Conservation (phyloP, 1,139 yeast genomes). For the Debaryomyces nepalensis region DNA sequence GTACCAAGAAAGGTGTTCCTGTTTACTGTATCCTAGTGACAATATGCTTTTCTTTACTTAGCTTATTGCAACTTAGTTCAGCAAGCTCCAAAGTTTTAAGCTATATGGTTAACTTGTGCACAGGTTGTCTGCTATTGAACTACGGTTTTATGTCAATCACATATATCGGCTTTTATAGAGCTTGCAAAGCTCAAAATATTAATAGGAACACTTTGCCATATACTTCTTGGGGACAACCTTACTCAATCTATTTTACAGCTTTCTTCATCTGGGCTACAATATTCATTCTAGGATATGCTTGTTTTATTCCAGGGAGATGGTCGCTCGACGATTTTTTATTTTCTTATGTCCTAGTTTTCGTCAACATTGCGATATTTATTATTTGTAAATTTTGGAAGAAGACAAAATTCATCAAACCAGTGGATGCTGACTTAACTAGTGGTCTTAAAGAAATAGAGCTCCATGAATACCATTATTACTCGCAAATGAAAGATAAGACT, state of each 20-base stretch:
- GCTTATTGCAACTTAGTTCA: slow-evolving; percentile 24
- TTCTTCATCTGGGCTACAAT: slow-evolving; percentile 39
- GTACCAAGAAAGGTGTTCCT: slow-evolving; percentile 65
- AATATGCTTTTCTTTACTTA: slow-evolving; percentile 36
- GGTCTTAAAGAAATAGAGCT: slow-evolving; percentile 48
- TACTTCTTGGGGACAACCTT: slow-evolving; percentile 39
- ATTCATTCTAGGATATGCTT: slow-evolving; percentile 45
- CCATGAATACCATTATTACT: slow-evolving; percentile 48
- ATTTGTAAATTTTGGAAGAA: slow-evolving; percentile 41
- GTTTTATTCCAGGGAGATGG: slow-evolving; percentile 37
- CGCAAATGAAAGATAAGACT: no score
- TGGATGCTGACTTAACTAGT: slow-evolving; percentile 37
- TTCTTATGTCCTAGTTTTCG: slow-evolving; percentile 46
- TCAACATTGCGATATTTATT: slow-evolving; percentile 33
- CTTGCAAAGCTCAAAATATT: slow-evolving; percentile 50
- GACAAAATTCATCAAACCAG: slow-evolving; percentile 33
- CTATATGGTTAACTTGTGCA: slow-evolving; percentile 77
- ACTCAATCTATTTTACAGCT: slow-evolving; percentile 34
- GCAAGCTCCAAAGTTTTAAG: slow-evolving; percentile 66
- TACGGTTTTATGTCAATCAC: slow-evolving; percentile 67
- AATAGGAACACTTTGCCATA: slow-evolving; percentile 34
- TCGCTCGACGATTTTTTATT: slow-evolving; percentile 44
- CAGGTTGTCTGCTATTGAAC: slow-evolving; percentile 79
- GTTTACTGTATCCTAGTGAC: slow-evolving; percentile 47
- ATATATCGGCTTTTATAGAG: slow-evolving; percentile 62